Base-by-base conservation (phyloP, 495 filamentous ascomycete genomes). In the Lasiosphaeriaceae sp. region DNA sequence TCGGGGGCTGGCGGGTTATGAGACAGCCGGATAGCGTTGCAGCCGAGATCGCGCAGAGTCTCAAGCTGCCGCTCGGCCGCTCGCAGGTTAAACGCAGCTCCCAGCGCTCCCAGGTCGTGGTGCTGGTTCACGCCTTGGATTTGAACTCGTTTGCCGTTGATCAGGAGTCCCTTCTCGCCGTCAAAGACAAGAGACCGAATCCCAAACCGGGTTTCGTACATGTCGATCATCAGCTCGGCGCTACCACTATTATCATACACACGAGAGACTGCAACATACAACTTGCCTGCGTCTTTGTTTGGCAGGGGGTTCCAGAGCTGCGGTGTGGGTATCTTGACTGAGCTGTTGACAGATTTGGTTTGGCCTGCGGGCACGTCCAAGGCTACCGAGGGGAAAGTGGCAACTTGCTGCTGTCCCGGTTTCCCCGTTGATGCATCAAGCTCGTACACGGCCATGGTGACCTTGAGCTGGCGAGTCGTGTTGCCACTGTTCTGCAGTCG, bases 1-100 rank as follows among this genome's bases (percentile, higher is more conserved):
- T 82, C 79, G 0, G 81, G 76, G n/a, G 74, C 69, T 0, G 76
- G 74, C 16, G 76, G 76, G 52, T 79, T 79, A 57, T 81, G 77
- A 3, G 77, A 81, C n/a, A 67, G 78, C 2, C 78, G 70, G 21
- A 81, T 60, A 6, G 73, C 71, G 57, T 81, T 80, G 61, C 50
- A 54, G 24, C 77, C 77, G 73, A 80, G 71, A 23, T 77, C 75
- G 26, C 73, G 73, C 1, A 81, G 62, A 43, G 74, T 69, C 52
- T 74, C 53, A 4, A 76, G 60, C 47, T 81, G 78, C 0, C 78
- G 65, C 62, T 75, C 65, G 4, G 70, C 70, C 0, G 78, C 78
- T 11, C 72, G 63, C 6, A 64, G 44, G 56, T 77, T 68, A 63
- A 77, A 80, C 26, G 74, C 78, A 1, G 74, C 50, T 0, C 77